phyloP scores from a whole-genome alignment of 2,329 filamentous ascomycete species.

The Neurospora crassa region DNA sequence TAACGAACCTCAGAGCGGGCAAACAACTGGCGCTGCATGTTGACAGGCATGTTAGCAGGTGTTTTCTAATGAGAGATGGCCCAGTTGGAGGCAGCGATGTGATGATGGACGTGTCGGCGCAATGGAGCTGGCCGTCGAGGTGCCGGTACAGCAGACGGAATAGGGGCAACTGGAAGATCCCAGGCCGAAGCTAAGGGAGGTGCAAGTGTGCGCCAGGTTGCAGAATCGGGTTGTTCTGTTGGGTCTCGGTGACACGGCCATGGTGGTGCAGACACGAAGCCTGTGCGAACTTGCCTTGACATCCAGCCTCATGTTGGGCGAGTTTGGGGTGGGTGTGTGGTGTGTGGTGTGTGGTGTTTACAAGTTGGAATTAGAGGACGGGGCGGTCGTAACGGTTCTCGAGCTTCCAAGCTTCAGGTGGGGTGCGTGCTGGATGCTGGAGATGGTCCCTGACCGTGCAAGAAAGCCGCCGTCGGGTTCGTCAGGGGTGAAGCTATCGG shows the following conservation, averaged over 20 bases:
- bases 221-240: conserved; percentile 8
- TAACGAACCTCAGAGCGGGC: conserved; percentile 20
- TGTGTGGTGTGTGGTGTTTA: neutral
- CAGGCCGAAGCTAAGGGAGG: neutral
- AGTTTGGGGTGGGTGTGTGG: neutral
- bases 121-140: neutral
- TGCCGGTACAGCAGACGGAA: neutral
- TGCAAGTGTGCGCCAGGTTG: neutral
- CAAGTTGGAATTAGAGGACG: conserved; percentile 1
- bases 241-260: conserved; percentile 5
- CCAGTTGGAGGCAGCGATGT: neutral
- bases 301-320: conserved; percentile 21
- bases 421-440: conserved; percentile 6
- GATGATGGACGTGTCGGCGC: neutral
- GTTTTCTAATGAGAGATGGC: neutral
- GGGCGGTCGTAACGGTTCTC: conserved; percentile 7
- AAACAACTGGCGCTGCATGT: conserved; percentile 21
- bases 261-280: neutral
- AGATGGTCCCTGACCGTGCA: conserved; percentile 8
- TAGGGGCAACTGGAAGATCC: neutral
- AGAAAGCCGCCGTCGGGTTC: conserved; percentile 4
- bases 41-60: conserved; percentile 18
- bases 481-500: conserved; percentile 6
- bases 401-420: conserved; percentile 16
- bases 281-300: conserved; percentile 18